A percentile compares a stretch with the other conserved stretches of the same genome.
Conservation (phyloP, 2,329 filamentous ascomycete species). For the Talaromyces sp. region DNA sequence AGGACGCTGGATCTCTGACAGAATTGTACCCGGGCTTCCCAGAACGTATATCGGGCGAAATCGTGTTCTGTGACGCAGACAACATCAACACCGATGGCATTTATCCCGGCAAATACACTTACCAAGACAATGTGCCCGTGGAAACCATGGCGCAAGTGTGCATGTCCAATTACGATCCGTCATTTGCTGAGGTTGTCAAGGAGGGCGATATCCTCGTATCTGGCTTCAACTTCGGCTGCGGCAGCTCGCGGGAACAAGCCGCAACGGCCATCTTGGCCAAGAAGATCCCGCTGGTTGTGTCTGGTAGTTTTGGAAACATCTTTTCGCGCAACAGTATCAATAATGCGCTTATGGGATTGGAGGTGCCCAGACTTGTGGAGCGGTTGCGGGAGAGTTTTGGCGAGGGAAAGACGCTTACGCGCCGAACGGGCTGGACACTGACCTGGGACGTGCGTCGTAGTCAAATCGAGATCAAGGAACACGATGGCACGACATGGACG, state of each 20-base stretch:
- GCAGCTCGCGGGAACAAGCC: conserved; percentile 69
- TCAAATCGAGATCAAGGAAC: conserved; percentile 67
- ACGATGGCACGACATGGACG: conserved; percentile 65
- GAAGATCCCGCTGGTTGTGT: conserved; percentile 73
- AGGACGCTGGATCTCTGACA: conserved; percentile 42
- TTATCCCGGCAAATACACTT: conserved; percentile 88
- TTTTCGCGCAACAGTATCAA: conserved; percentile 58
- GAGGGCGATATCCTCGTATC: conserved; percentile 71
- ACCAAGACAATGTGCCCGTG: conserved; percentile 74
- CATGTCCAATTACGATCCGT: conserved; percentile 88
- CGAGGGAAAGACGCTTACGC: conserved; percentile 57
- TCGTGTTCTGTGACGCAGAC: conserved; percentile 79
- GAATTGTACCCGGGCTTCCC: conserved; percentile 84
- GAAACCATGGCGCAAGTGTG: conserved; percentile 84
- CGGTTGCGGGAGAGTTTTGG: conserved; percentile 35
- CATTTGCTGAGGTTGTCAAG: conserved; percentile 30
- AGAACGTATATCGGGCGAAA: conserved; percentile 76
- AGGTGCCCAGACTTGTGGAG: conserved; percentile 36
- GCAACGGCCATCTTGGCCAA: conserved; percentile 83
- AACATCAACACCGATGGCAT: conserved; percentile 92
- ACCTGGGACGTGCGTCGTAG: conserved; percentile 75
- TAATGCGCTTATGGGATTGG: conserved; percentile 41
- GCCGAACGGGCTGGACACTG: conserved; percentile 78
- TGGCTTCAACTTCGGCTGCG: conserved; percentile 87
- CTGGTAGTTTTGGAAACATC: conserved; percentile 80